Conservation (phyloP, 2,329 filamentous ascomycete species). For the Trichoderma aggressivum region DNA sequence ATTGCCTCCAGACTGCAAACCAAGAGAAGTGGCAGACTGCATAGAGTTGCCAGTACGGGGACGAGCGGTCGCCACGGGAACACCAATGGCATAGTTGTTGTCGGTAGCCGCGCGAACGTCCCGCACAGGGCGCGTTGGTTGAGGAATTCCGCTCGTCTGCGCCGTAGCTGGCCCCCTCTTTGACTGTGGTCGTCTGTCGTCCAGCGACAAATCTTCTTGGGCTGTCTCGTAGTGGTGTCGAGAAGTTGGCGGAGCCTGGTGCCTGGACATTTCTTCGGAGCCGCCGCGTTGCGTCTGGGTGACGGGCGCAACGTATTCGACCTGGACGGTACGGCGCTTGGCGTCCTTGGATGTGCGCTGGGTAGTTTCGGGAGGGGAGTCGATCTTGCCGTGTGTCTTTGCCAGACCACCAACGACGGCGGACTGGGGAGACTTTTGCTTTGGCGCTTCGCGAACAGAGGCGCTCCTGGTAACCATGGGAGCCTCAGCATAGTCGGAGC, state of each 20-base stretch:
- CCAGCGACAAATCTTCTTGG: slow-evolving; percentile 32
- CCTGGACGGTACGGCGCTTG: slow-evolving; percentile 91
- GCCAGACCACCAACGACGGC: slow-evolving; percentile 59
- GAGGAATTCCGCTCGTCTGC: slow-evolving; percentile 32
- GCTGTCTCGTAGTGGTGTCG: slow-evolving; percentile 42
- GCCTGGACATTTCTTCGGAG: slow-evolving; percentile 27
- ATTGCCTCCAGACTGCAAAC: slow-evolving; percentile 56
- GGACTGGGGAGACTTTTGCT: slow-evolving; percentile 55
- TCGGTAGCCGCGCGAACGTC: slow-evolving; percentile 39
- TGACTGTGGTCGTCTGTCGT: slow-evolving; percentile 49
- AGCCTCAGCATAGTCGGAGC: slow-evolving; percentile 53
- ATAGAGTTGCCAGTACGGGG: slow-evolving; percentile 82
- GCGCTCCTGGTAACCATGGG: slow-evolving; percentile 75
- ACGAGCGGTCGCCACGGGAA: slow-evolving; percentile 48
- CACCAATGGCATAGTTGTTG: slow-evolving; percentile 42
- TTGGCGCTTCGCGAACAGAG: slow-evolving; percentile 84
- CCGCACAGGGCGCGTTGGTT: slow-evolving; percentile 27
- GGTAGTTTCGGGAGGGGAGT: slow-evolving; percentile 57
- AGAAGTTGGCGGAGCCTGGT: slow-evolving; percentile 29
- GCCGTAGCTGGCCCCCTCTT: slow-evolving; percentile 45
- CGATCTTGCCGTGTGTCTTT: slow-evolving; percentile 72
- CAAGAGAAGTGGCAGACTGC: slow-evolving; percentile 65
- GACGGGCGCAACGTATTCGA: slow-evolving; percentile 92
- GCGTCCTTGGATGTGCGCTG: slow-evolving; percentile 72
- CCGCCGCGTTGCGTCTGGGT: slow-evolving; percentile 76